Conservation (phyloP, 2,329 filamentous ascomycete species). For the Sphaerostilbella broomeana region DNA sequence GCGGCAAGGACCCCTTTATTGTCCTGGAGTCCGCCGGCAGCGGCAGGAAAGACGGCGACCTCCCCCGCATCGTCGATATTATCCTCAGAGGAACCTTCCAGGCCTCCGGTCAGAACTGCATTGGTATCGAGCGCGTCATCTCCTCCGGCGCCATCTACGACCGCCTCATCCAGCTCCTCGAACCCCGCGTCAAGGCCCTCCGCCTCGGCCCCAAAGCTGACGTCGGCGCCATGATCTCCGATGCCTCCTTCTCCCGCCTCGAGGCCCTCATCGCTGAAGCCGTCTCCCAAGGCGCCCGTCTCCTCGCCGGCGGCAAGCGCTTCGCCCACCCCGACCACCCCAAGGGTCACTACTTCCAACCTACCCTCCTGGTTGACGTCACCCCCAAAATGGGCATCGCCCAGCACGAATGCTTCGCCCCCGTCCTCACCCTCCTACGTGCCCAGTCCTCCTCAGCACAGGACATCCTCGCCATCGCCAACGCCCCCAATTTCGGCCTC, state of each 20-base stretch:
- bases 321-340: conserved; percentile 66
- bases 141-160: conserved; percentile 72
- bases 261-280: conserved; percentile 73
- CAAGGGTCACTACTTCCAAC: conserved; percentile 82
- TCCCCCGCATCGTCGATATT: conserved; percentile 70
- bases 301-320: conserved; percentile 73
- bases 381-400: conserved; percentile 80
- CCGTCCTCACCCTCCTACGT: conserved; percentile 79
- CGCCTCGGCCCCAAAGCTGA: conserved; percentile 73
- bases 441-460: conserved; percentile 52
- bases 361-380: conserved; percentile 87
- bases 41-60: conserved; percentile 35
- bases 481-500: conserved; percentile 77
- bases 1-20: conserved; percentile 90
- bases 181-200: conserved; percentile 65
- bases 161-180: conserved; percentile 61
- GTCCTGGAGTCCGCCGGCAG: conserved; percentile 71
- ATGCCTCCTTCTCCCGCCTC: conserved; percentile 65
- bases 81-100: conserved; percentile 92
- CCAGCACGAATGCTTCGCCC: conserved; percentile 86
- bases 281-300: conserved; percentile 67
- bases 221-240: conserved; percentile 84
- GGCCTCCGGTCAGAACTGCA: conserved; percentile 93
- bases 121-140: conserved; percentile 91
- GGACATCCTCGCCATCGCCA: conserved; percentile 70